Evolutionary conservation across 192 early-diverging fungal genomes (phyloP), one percentile per base, ranked within the genome.

Genomic region (Coemansia sp.): DNA sequence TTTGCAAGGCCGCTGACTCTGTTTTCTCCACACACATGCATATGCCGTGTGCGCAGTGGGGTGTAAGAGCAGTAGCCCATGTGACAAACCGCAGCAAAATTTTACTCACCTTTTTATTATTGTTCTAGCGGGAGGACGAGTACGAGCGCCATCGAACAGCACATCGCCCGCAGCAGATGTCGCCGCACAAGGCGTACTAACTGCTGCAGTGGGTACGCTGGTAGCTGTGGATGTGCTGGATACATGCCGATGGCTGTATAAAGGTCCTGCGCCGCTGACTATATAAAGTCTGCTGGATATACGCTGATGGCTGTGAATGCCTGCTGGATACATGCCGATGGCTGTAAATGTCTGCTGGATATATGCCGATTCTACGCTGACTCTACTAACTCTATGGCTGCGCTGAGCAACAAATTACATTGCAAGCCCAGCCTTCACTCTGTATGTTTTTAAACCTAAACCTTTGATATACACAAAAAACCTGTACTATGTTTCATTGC

Each of bases 141-240:
- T 52, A 59, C 21, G 47, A 70, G 39, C 61, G 48, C 3, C 55
- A 62, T 14, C 21, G 57, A 16, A 50, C 22, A 3, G 48, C 58
- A 2, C 72, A 50, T 27, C 57, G 38, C 17, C 57, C 63, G 7
- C 67, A 58, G 37, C 64, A 41, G 26, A 37, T 49, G 27, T 54
- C 68, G 56, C 68, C 68, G 26, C 43, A 61, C 55, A 70, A 59
- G 62, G 68, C 68, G 10, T 70, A 41, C 17, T 57, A 31, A 50
- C 16, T 19, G 29, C 29, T 6, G 29, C 4, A 1, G 29, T 7
- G 21, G 21, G 21, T 21, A 21, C 21, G 21, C 21, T 21, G 21
- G 21, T 21, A 21, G 21, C 21, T 21, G 21, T 21, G 21, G 21
- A 21, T 21, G 21, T 21, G 21, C 21, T 31, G 29, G 29, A 31